phyloP scores from a whole-genome alignment of 1,284 basidiomycete genomes.

The Leccinum huronense region DNA sequence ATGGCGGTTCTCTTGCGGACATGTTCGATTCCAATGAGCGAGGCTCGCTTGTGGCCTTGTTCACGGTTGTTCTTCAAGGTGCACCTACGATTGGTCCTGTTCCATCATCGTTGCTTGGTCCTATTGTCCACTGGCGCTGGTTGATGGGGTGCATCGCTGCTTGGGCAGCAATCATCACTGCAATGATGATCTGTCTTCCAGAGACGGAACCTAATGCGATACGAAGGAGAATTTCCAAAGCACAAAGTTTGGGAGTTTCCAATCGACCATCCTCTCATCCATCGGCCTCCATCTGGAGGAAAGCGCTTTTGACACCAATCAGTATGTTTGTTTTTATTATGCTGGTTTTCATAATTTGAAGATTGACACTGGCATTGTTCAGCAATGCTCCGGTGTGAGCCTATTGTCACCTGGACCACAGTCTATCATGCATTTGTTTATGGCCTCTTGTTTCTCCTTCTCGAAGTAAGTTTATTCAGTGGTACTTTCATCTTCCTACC shows the following conservation, averaged over 20 bases:
- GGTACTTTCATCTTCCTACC: not conserved
- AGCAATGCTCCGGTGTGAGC: slow-evolving; percentile 27
- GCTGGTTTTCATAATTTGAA: not conserved
- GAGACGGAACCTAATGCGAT: slow-evolving; percentile 28
- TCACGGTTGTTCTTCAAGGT: slow-evolving; percentile 29
- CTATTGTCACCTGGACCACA: slow-evolving; percentile 29
- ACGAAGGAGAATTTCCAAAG: slow-evolving; percentile 15
- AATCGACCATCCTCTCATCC: not conserved
- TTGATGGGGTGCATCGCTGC: slow-evolving; percentile 24
- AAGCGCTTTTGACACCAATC: slow-evolving; percentile 24
- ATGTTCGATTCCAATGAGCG: slow-evolving; percentile 29
- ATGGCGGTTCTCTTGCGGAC: slow-evolving; percentile 30
- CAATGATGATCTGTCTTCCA: slow-evolving; percentile 20
- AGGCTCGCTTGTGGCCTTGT: slow-evolving; percentile 27
- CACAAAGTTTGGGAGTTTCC: slow-evolving; percentile 4
- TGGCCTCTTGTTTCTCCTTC: slow-evolving; percentile 29
- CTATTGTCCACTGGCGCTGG: slow-evolving; percentile 27
- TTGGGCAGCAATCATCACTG: slow-evolving; percentile 23
- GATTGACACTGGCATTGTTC: not conserved
- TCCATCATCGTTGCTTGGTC: slow-evolving; percentile 27
- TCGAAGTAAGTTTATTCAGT: slow-evolving; percentile 18
- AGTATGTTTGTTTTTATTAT: slow-evolving; percentile 15
- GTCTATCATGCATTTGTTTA: slow-evolving; percentile 28
- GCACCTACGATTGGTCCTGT: slow-evolving; percentile 31
- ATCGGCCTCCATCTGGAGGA: slow-evolving; percentile 17